Evolutionary conservation across 306 rosid species (phyloP).

Genomic region (Acacia melanoxylon): DNA sequence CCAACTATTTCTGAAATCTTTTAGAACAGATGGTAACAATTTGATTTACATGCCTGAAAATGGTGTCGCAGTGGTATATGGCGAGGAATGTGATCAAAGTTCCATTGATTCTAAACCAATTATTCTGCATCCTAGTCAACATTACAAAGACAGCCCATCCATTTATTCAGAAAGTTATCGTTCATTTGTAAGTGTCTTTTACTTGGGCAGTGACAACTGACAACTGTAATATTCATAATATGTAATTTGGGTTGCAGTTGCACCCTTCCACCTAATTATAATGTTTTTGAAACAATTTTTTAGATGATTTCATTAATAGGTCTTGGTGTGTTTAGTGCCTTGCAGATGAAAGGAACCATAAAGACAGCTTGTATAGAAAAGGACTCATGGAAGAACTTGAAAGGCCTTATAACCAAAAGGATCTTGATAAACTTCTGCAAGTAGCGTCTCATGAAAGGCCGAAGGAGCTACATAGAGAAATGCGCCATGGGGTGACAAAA

Average conservation of each 20-base stretch:
- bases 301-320: not conserved
- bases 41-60: not conserved
- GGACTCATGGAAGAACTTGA: conserved; percentile 56
- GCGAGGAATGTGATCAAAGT: conserved; percentile 25
- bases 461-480: conserved; percentile 27
- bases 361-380: conserved; percentile 44
- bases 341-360: conserved; percentile 33
- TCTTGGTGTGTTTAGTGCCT: conserved; percentile 32
- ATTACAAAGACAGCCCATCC: conserved; percentile 33
- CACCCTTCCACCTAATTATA: conserved; percentile 11
- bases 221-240: not conserved
- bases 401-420: conserved; percentile 53
- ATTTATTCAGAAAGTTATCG: conserved; percentile 21
- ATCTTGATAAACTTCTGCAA: conserved; percentile 22
- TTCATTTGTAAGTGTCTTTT: conserved; percentile 45
- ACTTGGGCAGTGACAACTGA: not conserved
- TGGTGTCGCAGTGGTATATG: conserved; percentile 18
- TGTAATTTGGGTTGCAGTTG: not conserved
- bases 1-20: conserved; percentile 20
- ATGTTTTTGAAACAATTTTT: conserved; percentile 1
- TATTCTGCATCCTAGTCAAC: conserved; percentile 36
- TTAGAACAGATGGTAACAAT: conserved; percentile 19
- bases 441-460: conserved; percentile 26
- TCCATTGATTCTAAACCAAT: conserved; percentile 45
- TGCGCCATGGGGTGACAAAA: conserved; percentile 39